Conservation (phyloP, 1,139 yeast genomes). For the Yamadazyma pseudoaaseri region DNA sequence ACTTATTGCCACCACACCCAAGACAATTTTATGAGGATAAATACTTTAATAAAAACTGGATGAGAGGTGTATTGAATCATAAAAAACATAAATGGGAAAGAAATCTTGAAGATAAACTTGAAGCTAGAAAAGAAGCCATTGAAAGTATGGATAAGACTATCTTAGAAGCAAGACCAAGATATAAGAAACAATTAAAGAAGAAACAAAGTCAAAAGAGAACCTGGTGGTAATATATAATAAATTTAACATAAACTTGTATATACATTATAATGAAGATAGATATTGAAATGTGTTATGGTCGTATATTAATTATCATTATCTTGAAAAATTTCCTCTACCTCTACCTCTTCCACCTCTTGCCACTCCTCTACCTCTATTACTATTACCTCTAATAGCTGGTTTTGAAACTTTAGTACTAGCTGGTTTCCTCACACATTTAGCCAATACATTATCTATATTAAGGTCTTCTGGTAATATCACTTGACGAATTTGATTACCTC, state of each 20-base stretch:
- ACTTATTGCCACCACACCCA: conserved; percentile 72
- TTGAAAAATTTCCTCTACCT: too few relatives aligned
- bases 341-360: conserved; percentile 3
- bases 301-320: too few relatives aligned
- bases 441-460: conserved; percentile 74
- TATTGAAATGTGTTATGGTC: too few relatives aligned
- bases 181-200: conserved; percentile 55
- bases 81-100: conserved; percentile 84
- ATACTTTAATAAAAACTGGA: conserved; percentile 64
- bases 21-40: conserved; percentile 81
- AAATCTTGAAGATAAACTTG: conserved; percentile 58
- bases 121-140: conserved; percentile 64
- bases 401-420: conserved; percentile 1
- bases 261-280: background rate
- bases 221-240: conserved; percentile 36
- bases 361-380: conserved; percentile 1
- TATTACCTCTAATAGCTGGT: conserved; percentile 1
- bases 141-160: conserved; percentile 72
- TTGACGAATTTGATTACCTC: conserved; percentile 90
- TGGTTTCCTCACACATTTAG: conserved; percentile 27
- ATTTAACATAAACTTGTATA: background rate
- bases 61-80: conserved; percentile 76
- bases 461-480: conserved; percentile 85
- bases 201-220: conserved; percentile 46
- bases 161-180: conserved; percentile 61